Percentiles rank a stretch among this genome's conserved stretches.
phyloP scores from a whole-genome alignment of 2,329 filamentous ascomycete genomes.

The Cladorrhinum sp. region DNA sequence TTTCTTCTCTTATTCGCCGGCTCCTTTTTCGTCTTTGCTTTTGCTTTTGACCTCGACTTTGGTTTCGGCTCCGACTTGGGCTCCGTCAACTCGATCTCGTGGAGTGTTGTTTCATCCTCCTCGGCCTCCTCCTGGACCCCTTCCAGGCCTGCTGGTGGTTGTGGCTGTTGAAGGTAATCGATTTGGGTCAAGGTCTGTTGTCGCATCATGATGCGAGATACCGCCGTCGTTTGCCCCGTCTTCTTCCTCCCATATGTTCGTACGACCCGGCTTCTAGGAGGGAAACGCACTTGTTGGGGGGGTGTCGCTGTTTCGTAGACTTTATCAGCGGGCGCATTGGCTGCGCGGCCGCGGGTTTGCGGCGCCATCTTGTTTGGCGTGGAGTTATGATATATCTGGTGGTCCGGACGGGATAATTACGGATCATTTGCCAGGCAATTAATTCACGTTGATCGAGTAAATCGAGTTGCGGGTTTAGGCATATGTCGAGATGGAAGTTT shows the following conservation, averaged over 20 bases:
- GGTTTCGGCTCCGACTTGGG: background rate
- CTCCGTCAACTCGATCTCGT: constrained; percentile 8
- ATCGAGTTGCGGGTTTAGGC: background rate
- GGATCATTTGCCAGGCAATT: background rate
- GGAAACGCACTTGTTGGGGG: constrained; percentile 32
- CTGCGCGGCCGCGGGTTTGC: constrained; percentile 19
- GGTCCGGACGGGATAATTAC: background rate
- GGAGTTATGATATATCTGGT: background rate
- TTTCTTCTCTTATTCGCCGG: constrained; percentile 28
- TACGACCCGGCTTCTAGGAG: constrained; percentile 27
- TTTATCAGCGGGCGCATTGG: constrained; percentile 13
- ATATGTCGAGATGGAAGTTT: background rate
- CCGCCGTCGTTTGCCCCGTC: constrained; percentile 5
- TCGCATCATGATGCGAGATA: constrained; percentile 21
- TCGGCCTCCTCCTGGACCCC: constrained; percentile 7
- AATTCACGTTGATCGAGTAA: background rate
- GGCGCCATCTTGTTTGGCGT: constrained; percentile 19
- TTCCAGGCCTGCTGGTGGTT: constrained; percentile 4
- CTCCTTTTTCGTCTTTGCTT: constrained; percentile 9
- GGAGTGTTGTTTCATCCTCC: constrained; percentile 9
- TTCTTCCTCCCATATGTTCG: constrained; percentile 29
- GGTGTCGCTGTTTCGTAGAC: constrained; percentile 29
- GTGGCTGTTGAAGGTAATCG: constrained; percentile 24
- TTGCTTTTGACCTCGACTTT: background rate
- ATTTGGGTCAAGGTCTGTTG: constrained; percentile 38